A percentile compares a stretch with the other conserved stretches of the same genome.
Evolutionary conservation across 2,329 filamentous ascomycete species (phyloP).

Genomic region (Colletotrichum magnum): DNA sequence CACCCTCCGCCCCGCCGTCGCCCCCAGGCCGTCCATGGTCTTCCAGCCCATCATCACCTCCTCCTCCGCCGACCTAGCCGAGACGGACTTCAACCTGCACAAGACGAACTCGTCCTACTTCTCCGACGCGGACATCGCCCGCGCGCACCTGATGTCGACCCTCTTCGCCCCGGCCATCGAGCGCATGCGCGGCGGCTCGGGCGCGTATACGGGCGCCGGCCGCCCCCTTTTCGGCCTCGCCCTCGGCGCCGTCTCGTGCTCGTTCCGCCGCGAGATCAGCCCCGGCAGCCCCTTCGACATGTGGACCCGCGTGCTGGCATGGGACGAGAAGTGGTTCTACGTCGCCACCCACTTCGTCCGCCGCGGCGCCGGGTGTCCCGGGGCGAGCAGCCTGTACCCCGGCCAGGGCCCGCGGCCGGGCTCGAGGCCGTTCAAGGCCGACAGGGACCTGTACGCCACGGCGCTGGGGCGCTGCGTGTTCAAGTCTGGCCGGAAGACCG

Average conservation of each 20-base stretch:
- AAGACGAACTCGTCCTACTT: conserved; percentile 82
- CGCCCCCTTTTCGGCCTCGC: conserved; percentile 50
- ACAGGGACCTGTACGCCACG: conserved; percentile 61
- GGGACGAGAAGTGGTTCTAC: conserved; percentile 33
- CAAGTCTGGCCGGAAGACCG: conserved; percentile 74
- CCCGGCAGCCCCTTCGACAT: conserved; percentile 1
- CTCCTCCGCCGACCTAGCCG: conserved; percentile 71
- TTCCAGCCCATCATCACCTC: conserved; percentile 75
- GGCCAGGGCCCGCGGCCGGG: conserved; percentile 43
- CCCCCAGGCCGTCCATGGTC: conserved; percentile 48
- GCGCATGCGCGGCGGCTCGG: conserved; percentile 50
- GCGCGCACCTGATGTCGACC: conserved; percentile 73
- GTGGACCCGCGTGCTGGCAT: conserved; percentile 11
- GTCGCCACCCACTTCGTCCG: conserved; percentile 67
- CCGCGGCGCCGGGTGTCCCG: conserved; percentile 52
- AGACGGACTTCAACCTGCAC: conserved; percentile 81
- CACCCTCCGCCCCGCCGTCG: background rate
- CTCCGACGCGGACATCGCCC: conserved; percentile 76
- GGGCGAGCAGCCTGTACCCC: conserved; percentile 49
- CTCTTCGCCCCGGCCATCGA: conserved; percentile 54
- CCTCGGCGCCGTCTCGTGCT: conserved; percentile 70
- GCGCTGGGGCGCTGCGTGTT: conserved; percentile 72
- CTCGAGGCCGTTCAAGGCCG: conserved; percentile 31
- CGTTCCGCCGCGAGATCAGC: conserved; percentile 56
- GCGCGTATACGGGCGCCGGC: conserved; percentile 47